Evolutionary conservation across 1,284 basidiomycete species (phyloP).

Genomic region (Xerocomus subilludens): DNA sequence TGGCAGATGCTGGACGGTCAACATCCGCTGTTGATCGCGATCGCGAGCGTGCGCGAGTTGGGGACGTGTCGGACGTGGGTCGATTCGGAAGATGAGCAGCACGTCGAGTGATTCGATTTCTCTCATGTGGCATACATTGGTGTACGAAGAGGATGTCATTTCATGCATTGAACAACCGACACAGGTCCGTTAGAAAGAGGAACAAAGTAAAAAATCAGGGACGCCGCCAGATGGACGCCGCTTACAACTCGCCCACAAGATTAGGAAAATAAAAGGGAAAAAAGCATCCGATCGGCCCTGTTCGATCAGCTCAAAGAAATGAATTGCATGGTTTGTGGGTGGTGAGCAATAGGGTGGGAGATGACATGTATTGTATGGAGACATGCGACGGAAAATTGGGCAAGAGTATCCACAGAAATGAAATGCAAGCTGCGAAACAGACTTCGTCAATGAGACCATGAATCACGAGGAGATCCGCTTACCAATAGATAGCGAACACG

Average conservation of each 20-base stretch:
- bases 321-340: not conserved
- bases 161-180: too few species aligned
- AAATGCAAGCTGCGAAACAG: conserved; percentile 43
- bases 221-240: not conserved
- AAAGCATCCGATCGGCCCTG: not conserved
- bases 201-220: not conserved
- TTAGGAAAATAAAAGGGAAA: not conserved
- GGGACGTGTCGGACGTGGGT: conserved; percentile 64
- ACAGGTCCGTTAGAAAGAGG: not conserved
- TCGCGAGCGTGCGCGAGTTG: conserved; percentile 75
- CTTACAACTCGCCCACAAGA: not conserved
- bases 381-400: conserved; percentile 39
- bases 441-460: conserved; percentile 13
- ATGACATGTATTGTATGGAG: conserved; percentile 47
- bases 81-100: conserved; percentile 56
- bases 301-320: too few species aligned
- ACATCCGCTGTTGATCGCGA: conserved; percentile 73
- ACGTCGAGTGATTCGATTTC: conserved; percentile 23
- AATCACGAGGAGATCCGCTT: not conserved
- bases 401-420: conserved; percentile 50
- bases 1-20: conserved; percentile 65
- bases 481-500: conserved; percentile 47
- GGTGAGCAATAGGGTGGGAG: conserved; percentile 40
- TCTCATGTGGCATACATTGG: not conserved
- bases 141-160: too few species aligned